phyloP scores from a whole-genome alignment of 305 asterid species.

The Nicotiana rustica region DNA sequence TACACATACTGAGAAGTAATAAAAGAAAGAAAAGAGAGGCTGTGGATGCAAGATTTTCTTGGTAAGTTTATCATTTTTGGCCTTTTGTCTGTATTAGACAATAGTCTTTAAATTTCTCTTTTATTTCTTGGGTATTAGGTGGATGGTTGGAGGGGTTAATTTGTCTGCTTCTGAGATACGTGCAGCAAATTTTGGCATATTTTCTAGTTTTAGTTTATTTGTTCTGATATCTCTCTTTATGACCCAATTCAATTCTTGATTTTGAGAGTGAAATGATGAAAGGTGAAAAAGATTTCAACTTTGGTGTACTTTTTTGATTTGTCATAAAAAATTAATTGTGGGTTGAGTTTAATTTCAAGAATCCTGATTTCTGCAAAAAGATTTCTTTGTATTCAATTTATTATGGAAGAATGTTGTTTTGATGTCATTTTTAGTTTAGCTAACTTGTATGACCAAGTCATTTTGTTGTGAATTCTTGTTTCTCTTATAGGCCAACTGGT shows the following conservation, averaged over 20 bases:
- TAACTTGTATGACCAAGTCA: conserved; percentile 19
- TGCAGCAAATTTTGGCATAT: conserved; percentile 16
- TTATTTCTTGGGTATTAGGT: conserved; percentile 31
- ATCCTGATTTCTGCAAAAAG: conserved; percentile 15
- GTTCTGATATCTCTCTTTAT: conserved; percentile 17
- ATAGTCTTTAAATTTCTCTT: not conserved
- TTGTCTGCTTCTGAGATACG: conserved; percentile 41
- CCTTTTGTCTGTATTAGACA: not conserved
- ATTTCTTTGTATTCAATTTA: not conserved
- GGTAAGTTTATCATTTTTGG: conserved; percentile 27
- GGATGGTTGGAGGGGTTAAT: not conserved
- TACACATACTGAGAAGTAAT: not conserved
- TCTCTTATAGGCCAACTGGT: not conserved
- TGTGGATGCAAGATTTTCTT: conserved; percentile 40
- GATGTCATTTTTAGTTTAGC: not conserved
- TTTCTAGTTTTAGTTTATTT: conserved; percentile 15
- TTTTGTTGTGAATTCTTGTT: not conserved
- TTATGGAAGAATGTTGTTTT: not conserved
- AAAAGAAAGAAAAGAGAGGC: not conserved
- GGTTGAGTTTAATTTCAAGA: conserved; percentile 29
- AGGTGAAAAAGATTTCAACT: conserved; percentile 33
- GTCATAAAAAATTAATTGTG: conserved; percentile 11
- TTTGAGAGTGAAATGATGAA: conserved; percentile 33
- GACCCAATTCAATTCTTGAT: not conserved
- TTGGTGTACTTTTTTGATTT: conserved; percentile 29